Evolutionary conservation across 1,284 basidiomycete genomes (phyloP), one percentile per base, ranked within the genome.

Genomic region (Naganishia albida): DNA sequence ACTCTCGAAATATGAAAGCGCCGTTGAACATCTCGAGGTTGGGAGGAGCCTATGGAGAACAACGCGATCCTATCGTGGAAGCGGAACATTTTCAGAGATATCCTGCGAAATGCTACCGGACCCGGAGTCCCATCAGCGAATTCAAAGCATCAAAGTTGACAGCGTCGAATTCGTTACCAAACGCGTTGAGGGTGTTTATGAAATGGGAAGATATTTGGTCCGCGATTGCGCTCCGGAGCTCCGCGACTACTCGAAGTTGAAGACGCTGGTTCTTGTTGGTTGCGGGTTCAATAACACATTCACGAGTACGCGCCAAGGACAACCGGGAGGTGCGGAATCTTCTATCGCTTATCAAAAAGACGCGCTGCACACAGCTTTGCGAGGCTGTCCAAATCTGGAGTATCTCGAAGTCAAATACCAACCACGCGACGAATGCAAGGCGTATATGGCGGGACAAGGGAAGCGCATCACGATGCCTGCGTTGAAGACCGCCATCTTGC

Each of bases 351-450:
- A 49, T 25, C 56, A 50, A 26, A 25, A 23, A 10, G 56, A 60
- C 46, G 8, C 30, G 4, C 13, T 60, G 20, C 56, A 60, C 18
- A 18, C 23, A 8, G 13, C 20, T 6, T 30, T 60, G 12, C 46
- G 56, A 8, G 56, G 56, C 7, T 18, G 30, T 13, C 56, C 56
- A 8, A 39, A 39, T 18, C 13, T 60, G 28, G 56, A 60, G 34
- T 40, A 60, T 23, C 20, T 60, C 13, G 51, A 53, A 16, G 15
- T 53, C 10, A 10, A 7, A 13, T 26, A 28, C 23, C 20, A 44
- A 55, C 23, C n/a, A 13, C 18, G 18, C 16, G n/a, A 25, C 20
- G 38, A 34, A 2, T 3, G 3, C 1, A 48, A 48, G 20, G 46
- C 10, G 23, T 25, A 26, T 8, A 12, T 15, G 16, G 23, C 40